Evolutionary conservation across 2,329 filamentous ascomycete genomes (phyloP).

Genomic region (Tolypocladium album): DNA sequence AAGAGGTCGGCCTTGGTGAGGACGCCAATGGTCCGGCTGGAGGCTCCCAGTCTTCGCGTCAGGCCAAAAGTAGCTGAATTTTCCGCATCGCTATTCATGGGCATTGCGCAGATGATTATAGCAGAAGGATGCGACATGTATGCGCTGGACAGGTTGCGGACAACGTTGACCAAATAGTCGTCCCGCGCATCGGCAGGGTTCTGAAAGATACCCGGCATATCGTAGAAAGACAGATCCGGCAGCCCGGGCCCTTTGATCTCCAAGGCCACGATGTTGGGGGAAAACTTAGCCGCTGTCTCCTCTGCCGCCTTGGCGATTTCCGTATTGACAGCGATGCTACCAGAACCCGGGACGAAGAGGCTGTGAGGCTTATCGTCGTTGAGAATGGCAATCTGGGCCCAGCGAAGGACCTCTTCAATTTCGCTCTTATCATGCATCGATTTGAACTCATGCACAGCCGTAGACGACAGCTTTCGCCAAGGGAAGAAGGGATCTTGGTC

Average conservation of each 20-base stretch:
- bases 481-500: conserved; percentile 47
- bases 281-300: conserved; percentile 54
- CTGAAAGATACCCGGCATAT: conserved; percentile 74
- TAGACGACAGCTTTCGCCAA: conserved; percentile 44
- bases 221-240: conserved; percentile 71
- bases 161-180: conserved; percentile 58
- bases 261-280: conserved; percentile 69
- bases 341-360: conserved; percentile 42
- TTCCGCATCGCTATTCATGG: conserved; percentile 69
- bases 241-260: conserved; percentile 63
- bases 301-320: conserved; percentile 23
- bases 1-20: conserved; percentile 78
- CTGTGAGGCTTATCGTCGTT: conserved; percentile 49
- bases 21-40: conserved; percentile 57
- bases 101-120: conserved; percentile 65
- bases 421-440: conserved; percentile 48
- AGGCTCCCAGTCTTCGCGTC: conserved; percentile 46
- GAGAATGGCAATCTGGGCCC: conserved; percentile 67
- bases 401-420: conserved; percentile 57
- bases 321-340: conserved; percentile 25
- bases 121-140: conserved; percentile 62
- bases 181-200: conserved; percentile 54
- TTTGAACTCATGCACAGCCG: conserved; percentile 47
- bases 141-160: conserved; percentile 56
- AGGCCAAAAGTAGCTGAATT: conserved; percentile 62